A percentile compares a stretch with the other conserved stretches of the same genome.
These are phyloP conservation scores for Bretziella fagacearum DNA, from an alignment of 2,329 filamentous ascomycete species.

Conservation along the genomic window DNA sequence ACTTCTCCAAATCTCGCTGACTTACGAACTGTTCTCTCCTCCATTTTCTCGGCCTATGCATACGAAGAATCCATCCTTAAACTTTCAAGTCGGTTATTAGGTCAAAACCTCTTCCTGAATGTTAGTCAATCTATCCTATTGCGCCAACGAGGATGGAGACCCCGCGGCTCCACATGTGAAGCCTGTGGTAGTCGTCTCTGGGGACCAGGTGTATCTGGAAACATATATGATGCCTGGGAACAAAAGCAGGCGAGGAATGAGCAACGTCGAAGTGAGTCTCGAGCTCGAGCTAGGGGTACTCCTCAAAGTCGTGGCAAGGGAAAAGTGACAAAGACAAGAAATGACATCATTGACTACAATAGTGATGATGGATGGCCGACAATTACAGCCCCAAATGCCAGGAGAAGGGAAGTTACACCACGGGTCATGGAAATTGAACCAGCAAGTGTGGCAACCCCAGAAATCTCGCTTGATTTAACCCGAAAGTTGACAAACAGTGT, in stretches of 20 bases:
- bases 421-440: neutral
- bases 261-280: slow-evolving; percentile 28
- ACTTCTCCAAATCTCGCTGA: slow-evolving; percentile 77
- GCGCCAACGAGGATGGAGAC: slow-evolving; percentile 75
- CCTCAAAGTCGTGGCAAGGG: slow-evolving; percentile 33
- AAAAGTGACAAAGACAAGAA: slow-evolving; percentile 30
- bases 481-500: neutral
- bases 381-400: neutral
- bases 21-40: slow-evolving; percentile 64
- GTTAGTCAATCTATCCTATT: slow-evolving; percentile 59
- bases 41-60: slow-evolving; percentile 87
- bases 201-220: slow-evolving; percentile 67
- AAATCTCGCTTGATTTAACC: neutral
- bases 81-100: slow-evolving; percentile 71
- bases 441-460: slow-evolving; percentile 7
- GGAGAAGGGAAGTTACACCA: neutral
- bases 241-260: slow-evolving; percentile 35
- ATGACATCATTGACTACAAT: slow-evolving; percentile 20
- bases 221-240: slow-evolving; percentile 73
- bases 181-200: slow-evolving; percentile 67
- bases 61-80: slow-evolving; percentile 83
- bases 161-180: slow-evolving; percentile 73
- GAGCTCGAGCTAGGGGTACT: slow-evolving; percentile 21
- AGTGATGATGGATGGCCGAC: slow-evolving; percentile 21
- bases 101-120: slow-evolving; percentile 73